These are phyloP conservation scores for Amanita thiersii DNA, from an alignment of 768 basidiomycete genomes.

Conservation along the genomic window DNA sequence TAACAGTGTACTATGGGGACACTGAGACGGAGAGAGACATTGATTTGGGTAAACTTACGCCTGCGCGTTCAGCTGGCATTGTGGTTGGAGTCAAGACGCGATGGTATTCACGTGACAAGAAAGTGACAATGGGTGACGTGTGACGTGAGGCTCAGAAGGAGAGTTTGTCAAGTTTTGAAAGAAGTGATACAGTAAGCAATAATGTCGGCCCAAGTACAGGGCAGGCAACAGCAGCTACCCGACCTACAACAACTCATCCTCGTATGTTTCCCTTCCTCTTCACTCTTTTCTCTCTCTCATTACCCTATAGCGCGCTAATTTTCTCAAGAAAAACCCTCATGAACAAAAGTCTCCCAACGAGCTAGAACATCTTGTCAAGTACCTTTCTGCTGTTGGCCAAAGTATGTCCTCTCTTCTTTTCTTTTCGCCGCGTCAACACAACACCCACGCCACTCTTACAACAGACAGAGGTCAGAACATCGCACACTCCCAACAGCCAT, in stretches of 20 bases:
- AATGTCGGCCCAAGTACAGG: constrained; percentile 33
- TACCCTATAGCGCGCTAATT: constrained; percentile 34
- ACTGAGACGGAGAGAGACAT: constrained; percentile 1
- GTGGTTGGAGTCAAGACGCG: constrained; percentile 16
- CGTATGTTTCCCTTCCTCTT: constrained; percentile 21
- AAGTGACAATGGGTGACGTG: constrained; percentile 17
- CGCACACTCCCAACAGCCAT: constrained; percentile 23
- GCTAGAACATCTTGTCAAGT: constrained; percentile 37
- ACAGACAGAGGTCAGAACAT: constrained; percentile 23
- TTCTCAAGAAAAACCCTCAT: constrained; percentile 40
- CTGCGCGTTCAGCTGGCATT: constrained; percentile 77
- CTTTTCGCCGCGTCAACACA: not conserved
- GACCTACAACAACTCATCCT: constrained; percentile 36
- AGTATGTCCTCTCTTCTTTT: constrained; percentile 18
- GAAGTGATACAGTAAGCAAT: constrained; percentile 7
- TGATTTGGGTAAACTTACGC: constrained; percentile 36
- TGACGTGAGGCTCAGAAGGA: constrained; percentile 8
- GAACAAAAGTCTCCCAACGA: constrained; percentile 41
- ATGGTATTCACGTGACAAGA: constrained; percentile 24
- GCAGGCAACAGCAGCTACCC: constrained; percentile 19
- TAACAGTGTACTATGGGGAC: constrained; percentile 62
- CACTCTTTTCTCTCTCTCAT: constrained; percentile 9
- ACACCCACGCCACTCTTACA: constrained; percentile 11
- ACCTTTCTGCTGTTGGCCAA: constrained; percentile 36
- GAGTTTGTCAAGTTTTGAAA: not conserved